Conservation (phyloP, 2,329 filamentous ascomycete genomes). For the Penicillium janthinellum region DNA sequence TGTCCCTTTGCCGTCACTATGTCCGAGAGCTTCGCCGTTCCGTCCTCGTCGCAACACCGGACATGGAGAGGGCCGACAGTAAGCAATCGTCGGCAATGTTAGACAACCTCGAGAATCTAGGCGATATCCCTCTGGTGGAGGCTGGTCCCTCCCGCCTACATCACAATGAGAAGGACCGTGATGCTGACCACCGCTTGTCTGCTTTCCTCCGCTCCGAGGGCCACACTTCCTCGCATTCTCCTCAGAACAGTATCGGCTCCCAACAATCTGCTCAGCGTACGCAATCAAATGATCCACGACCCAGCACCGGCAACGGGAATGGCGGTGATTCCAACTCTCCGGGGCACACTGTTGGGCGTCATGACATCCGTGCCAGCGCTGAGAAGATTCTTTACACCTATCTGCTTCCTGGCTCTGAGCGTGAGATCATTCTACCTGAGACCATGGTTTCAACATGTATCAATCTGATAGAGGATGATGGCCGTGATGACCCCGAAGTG, state of each 20-base stretch:
- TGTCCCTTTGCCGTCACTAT: slow-evolving; percentile 94
- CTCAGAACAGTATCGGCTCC: slow-evolving; percentile 56
- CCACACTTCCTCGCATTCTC: slow-evolving; percentile 53
- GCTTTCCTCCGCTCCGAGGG: slow-evolving; percentile 74
- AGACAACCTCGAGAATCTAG: slow-evolving; percentile 69
- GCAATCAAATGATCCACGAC: slow-evolving; percentile 53
- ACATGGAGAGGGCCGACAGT: slow-evolving; percentile 76
- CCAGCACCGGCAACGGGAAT: slow-evolving; percentile 64
- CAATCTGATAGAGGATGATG: slow-evolving; percentile 82
- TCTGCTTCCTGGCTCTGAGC: slow-evolving; percentile 88
- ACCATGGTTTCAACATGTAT: slow-evolving; percentile 85
- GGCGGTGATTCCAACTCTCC: slow-evolving; percentile 73
- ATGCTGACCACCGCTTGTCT: slow-evolving; percentile 86
- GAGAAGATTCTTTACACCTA: slow-evolving; percentile 99
- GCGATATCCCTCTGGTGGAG: slow-evolving; percentile 55
- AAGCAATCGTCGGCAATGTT: slow-evolving; percentile 82
- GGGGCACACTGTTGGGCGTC: slow-evolving; percentile 77
- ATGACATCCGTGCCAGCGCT: slow-evolving; percentile 88
- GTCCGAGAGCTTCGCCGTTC: slow-evolving; percentile 92
- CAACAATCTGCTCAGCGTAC: slow-evolving; percentile 41
- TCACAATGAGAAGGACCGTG: slow-evolving; percentile 68
- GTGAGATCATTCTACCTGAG: slow-evolving; percentile 91
- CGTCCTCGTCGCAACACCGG: slow-evolving; percentile 88
- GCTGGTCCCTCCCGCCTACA: slow-evolving; percentile 59
- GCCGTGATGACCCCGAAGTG: slow-evolving; percentile 92